A percentile compares a stretch with the other conserved stretches of the same genome.
Conservation (phyloP, 2,329 filamentous ascomycete genomes). For the Xylariales sp. region DNA sequence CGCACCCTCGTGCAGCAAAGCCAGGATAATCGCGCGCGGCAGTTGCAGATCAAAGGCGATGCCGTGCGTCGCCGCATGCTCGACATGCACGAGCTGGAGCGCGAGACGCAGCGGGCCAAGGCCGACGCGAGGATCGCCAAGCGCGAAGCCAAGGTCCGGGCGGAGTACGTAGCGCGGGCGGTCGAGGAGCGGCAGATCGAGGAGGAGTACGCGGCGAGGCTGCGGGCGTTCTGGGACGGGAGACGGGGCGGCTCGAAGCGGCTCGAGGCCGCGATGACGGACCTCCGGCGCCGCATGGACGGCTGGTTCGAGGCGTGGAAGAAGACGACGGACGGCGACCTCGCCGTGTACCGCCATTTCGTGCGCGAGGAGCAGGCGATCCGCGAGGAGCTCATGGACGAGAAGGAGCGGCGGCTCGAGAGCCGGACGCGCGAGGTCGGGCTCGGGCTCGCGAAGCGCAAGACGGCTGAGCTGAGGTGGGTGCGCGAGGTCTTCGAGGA, state of each 20-base stretch:
- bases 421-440: slow-evolving; percentile 46
- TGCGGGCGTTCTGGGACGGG: slow-evolving; percentile 55
- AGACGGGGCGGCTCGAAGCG: slow-evolving; percentile 49
- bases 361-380: slow-evolving; percentile 56
- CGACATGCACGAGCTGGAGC: slow-evolving; percentile 51
- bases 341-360: slow-evolving; percentile 51
- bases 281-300: slow-evolving; percentile 57
- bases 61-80: slow-evolving; percentile 48
- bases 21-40: slow-evolving; percentile 29
- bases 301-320: slow-evolving; percentile 55
- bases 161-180: slow-evolving; percentile 57
- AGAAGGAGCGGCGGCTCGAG: slow-evolving; percentile 50
- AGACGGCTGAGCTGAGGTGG: slow-evolving; percentile 61
- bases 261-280: slow-evolving; percentile 50
- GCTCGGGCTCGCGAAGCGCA: slow-evolving; percentile 50
- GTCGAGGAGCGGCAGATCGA: slow-evolving; percentile 58
- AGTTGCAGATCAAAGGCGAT: slow-evolving; percentile 43
- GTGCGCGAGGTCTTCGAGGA: slow-evolving; percentile 58
- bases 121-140: slow-evolving; percentile 49
- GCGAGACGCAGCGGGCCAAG: slow-evolving; percentile 45
- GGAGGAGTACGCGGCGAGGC: slow-evolving; percentile 55
- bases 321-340: slow-evolving; percentile 55
- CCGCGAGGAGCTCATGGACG: slow-evolving; percentile 58
- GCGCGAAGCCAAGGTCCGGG: slow-evolving; percentile 51
- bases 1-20: slow-evolving; percentile 51